Percentiles rank a stretch among this genome's conserved stretches.
Conservation (phyloP, 257 asterid species). For the Nicotiana noctiflora region DNA sequence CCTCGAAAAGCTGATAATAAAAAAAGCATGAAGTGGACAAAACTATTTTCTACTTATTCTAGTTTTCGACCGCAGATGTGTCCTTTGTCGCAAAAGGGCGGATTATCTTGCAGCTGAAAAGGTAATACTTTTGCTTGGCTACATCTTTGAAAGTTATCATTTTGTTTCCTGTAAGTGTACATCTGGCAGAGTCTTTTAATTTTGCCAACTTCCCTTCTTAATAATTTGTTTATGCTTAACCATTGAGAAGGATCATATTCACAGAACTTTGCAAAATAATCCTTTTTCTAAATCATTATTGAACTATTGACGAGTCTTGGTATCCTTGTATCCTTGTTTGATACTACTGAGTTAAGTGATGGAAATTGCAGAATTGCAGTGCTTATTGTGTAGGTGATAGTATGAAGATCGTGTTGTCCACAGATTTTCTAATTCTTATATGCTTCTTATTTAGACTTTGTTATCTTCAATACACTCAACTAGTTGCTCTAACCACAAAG, state of each 20-base stretch:
- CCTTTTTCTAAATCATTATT: background rate
- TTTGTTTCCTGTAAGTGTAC: background rate
- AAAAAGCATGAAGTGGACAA: background rate
- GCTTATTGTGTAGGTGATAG: background rate
- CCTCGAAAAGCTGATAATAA: background rate
- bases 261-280: background rate
- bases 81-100: slow-evolving; percentile 87
- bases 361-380: background rate
- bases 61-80: slow-evolving; percentile 57
- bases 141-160: background rate
- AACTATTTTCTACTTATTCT: background rate
- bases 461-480: background rate
- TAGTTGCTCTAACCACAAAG: background rate
- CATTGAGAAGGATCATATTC: background rate
- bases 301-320: background rate
- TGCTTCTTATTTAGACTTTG: background rate
- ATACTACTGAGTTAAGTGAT: background rate
- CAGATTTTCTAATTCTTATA: background rate
- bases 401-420: background rate
- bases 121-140: slow-evolving; percentile 32
- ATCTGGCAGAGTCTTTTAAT: background rate
- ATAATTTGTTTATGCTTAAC: too few relatives aligned
- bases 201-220: too few relatives aligned
- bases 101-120: slow-evolving; percentile 76
- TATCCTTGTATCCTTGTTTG: background rate